These are phyloP conservation scores for Verticillium klebahnii DNA, from an alignment of 2,329 filamentous ascomycete genomes.

Conservation along the genomic window DNA sequence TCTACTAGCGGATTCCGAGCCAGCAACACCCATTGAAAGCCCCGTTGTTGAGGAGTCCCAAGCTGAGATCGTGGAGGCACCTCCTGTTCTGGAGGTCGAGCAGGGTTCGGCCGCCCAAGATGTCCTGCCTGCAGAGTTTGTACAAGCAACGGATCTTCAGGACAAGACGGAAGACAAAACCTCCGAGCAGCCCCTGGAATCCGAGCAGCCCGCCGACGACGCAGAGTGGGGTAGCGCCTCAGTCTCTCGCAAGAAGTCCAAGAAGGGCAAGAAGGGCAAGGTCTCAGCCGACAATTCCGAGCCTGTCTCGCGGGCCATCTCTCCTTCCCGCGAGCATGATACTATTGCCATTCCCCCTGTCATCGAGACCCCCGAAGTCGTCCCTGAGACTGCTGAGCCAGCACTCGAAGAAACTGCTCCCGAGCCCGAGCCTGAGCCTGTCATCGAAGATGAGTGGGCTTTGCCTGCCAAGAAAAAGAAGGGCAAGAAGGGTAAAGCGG, in stretches of 20 bases:
- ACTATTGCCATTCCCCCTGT: not conserved
- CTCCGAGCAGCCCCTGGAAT: constrained; percentile 1
- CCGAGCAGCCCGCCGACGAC: not conserved
- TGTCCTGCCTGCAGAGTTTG: not conserved
- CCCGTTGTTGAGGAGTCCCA: not conserved
- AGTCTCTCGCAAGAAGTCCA: constrained; percentile 20
- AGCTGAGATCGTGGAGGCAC: not conserved
- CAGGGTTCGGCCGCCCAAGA: not conserved
- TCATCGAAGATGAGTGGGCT: constrained; percentile 11
- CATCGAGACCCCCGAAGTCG: not conserved
- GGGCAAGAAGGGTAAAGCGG: constrained; percentile 17
- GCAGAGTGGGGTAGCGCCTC: not conserved
- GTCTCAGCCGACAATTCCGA: constrained; percentile 16
- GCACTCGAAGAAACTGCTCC: not conserved
- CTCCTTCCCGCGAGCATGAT: constrained; percentile 1
- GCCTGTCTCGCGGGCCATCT: constrained; percentile 7
- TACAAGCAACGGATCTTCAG: not conserved
- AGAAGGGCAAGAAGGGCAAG: constrained; percentile 34
- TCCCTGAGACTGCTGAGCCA: not conserved
- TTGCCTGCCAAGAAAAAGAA: constrained; percentile 17
- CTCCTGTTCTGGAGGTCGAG: not conserved
- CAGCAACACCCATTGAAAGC: not conserved
- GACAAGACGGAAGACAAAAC: not conserved
- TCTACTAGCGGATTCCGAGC: not conserved
- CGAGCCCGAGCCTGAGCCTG: not conserved